A percentile compares a stretch with the other conserved stretches of the same genome.
phyloP scores from a whole-genome alignment of 2,329 filamentous ascomycete genomes.

The Scedosporium boydii region DNA sequence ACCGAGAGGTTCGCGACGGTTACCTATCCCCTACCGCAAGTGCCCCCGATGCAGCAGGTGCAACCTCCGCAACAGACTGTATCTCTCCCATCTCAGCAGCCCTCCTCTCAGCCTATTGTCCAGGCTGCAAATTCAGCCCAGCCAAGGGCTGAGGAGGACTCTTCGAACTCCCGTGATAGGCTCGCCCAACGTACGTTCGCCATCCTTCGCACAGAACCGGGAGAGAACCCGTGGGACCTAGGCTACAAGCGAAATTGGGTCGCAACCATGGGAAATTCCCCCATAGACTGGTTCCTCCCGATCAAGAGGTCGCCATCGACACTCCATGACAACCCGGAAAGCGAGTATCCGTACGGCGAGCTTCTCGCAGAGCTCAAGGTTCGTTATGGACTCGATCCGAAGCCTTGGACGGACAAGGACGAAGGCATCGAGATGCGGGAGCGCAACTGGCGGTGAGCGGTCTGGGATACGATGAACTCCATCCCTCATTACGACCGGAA shows the following conservation, averaged over 20 bases:
- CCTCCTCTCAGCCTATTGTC: constrained; percentile 9
- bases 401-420: constrained; percentile 5
- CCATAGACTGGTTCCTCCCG: constrained; percentile 74
- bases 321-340: constrained; percentile 53
- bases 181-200: constrained; percentile 61
- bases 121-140: not conserved
- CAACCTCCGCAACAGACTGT: not conserved
- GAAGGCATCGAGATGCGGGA: constrained; percentile 2
- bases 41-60: constrained; percentile 14
- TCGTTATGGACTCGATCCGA: constrained; percentile 14
- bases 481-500: not conserved
- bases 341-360: constrained; percentile 60
- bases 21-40: constrained; percentile 46
- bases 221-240: constrained; percentile 81
- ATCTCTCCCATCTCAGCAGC: constrained; percentile 11
- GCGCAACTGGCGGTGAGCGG: not conserved
- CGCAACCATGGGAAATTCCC: constrained; percentile 64
- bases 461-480: not conserved
- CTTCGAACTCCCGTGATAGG: constrained; percentile 24
- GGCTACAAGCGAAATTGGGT: constrained; percentile 62
- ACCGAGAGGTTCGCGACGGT: constrained; percentile 39
- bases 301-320: constrained; percentile 65
- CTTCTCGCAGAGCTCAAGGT: constrained; percentile 47
- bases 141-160: constrained; percentile 10
- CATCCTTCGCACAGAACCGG: constrained; percentile 61